Base-by-base conservation (phyloP, 176 grass and related monocot genomes). In the Musa itinerans region DNA sequence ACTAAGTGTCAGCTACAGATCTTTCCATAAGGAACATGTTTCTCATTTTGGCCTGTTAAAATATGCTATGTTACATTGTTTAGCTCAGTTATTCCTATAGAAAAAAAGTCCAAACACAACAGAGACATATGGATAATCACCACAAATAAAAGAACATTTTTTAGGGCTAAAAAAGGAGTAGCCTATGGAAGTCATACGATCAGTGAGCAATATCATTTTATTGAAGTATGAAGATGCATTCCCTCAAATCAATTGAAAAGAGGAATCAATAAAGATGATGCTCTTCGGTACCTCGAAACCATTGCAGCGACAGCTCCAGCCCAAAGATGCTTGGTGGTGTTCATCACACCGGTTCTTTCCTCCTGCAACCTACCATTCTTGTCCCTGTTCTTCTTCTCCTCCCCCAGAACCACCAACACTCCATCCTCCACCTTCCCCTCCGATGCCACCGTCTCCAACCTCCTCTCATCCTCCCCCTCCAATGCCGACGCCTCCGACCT, bases 271-370 rank as follows among this genome's bases (percentile, higher is more conserved):
- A 73, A 1, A 72, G 14, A 29, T 14, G 70, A 48, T 11, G 29
- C 11, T 23, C 0, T 7, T 77, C 69, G n/a, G 70, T 94, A 95
- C 96, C 96, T 89, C 0, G 91, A 99, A 55, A 99, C 85, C 91
- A 99, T 99, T 55, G 96, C 91, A 53, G 96, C 96, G 17, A 95
- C 86, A 50, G 96, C 96, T 57, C 96, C 91, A 14, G 91, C 59
- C 88, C 91, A 99, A 53, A 99, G 85, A 88, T 99, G 91, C 50
- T 99, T 92, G 11, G 91, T 92, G 34, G 73, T 88, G 80, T 95
- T 99, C 81, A 95, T 78, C 25, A 91, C 86, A 4, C 81, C 86
- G 1, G 86, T 86, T n/a, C 88, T 84, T 15, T 88, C 75, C n/a
- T 24, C 59, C 20, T 26, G 72, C 26, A 78, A 82, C 73, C 78